Conservation (phyloP, 2,329 filamentous ascomycete genomes). For the Aspergillus unguis region DNA sequence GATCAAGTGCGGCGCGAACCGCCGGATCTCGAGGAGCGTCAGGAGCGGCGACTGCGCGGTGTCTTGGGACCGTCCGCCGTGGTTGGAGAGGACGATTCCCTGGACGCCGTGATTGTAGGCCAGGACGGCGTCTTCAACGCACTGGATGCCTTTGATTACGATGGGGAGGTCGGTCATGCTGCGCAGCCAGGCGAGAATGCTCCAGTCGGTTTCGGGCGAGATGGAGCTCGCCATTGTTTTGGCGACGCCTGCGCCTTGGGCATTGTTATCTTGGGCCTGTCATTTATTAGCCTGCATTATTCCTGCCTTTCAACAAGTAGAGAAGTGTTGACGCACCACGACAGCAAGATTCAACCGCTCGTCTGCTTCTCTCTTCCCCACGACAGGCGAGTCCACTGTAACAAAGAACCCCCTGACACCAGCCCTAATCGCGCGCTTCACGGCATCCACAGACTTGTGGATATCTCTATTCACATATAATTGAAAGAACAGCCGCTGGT, state of each 20-base stretch:
- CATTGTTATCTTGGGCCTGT: not conserved
- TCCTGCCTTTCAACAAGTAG: too few species aligned
- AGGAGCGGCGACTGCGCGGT: slow-evolving; percentile 46
- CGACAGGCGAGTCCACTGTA: slow-evolving; percentile 1
- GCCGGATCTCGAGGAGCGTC: slow-evolving; percentile 50
- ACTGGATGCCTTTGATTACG: slow-evolving; percentile 18
- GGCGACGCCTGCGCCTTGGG: not conserved
- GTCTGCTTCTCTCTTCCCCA: slow-evolving; percentile 3
- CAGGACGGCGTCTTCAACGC: slow-evolving; percentile 17
- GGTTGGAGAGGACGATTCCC: slow-evolving; percentile 41
- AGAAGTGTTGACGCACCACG: not conserved
- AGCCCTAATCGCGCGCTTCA: not conserved
- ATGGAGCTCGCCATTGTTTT: not conserved
- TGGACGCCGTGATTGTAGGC: slow-evolving; percentile 24
- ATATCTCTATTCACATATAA: slow-evolving; percentile 3
- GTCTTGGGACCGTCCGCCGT: slow-evolving; percentile 35
- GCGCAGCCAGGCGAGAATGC: not conserved
- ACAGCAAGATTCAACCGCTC: not conserved
- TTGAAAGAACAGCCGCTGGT: not conserved
- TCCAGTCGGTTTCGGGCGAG: not conserved
- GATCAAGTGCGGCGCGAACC: slow-evolving; percentile 47
- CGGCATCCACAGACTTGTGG: not conserved
- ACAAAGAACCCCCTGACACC: not conserved
- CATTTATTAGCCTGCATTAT: too few species aligned
- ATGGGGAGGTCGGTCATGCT: slow-evolving; percentile 10